Evolutionary conservation across 2,329 filamentous ascomycete genomes (phyloP).

Genomic region (Arthrocladium fulminans): DNA sequence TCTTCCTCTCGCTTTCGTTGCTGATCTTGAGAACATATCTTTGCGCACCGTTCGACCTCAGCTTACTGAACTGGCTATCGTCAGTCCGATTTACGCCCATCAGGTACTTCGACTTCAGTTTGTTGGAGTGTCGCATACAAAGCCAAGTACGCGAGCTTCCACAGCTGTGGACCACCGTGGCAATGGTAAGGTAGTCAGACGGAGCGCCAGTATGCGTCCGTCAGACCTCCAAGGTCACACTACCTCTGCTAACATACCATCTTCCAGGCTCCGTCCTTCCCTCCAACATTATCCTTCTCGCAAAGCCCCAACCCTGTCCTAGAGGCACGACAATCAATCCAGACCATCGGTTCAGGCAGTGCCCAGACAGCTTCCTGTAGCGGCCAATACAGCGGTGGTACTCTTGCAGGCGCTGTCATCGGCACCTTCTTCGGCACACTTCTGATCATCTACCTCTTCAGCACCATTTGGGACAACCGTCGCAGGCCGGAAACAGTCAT

Average conservation of each 20-base stretch:
- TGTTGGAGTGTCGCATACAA: not conserved
- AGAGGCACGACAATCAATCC: not conserved
- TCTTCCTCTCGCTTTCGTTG: too few species aligned
- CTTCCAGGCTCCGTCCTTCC: constrained; percentile 1
- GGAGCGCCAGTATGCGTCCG: not conserved
- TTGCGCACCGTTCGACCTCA: too few species aligned
- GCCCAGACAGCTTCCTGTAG: constrained; percentile 9
- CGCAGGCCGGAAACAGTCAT: constrained; percentile 16
- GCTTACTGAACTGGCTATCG: too few species aligned
- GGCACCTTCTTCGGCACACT: constrained; percentile 23
- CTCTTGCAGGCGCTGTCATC: constrained; percentile 21
- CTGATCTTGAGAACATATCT: too few species aligned
- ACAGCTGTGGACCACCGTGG: not conserved
- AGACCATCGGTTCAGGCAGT: constrained; percentile 1
- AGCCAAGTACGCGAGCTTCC: not conserved
- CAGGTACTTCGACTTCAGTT: not conserved
- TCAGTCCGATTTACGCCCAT: too few species aligned
- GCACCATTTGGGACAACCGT: constrained; percentile 11
- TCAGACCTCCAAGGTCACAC: not conserved
- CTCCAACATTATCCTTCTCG: not conserved
- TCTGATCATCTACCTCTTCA: constrained; percentile 21
- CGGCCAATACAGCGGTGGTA: constrained; percentile 22
- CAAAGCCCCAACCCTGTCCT: not conserved
- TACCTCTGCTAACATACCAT: not conserved
- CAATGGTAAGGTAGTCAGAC: not conserved